A percentile compares a stretch with the other conserved stretches of the same genome.
These are phyloP conservation scores for Microdochium bolleyi DNA, from an alignment of 2,329 filamentous ascomycete genomes.

Conservation along the genomic window DNA sequence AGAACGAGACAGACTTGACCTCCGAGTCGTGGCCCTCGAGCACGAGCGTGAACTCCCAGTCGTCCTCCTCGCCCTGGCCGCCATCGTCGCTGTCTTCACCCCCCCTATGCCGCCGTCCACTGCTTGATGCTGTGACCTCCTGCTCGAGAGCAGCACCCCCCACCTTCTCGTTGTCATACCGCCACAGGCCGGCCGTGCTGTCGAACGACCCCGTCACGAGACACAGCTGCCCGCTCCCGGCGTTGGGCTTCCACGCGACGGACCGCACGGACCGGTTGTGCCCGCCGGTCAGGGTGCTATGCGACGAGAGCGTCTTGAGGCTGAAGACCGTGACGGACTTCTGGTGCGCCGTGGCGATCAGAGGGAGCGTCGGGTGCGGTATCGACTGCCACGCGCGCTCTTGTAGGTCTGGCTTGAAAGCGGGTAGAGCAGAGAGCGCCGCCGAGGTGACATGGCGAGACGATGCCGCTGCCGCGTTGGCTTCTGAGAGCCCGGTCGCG, in stretches of 20 bases:
- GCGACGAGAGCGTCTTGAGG: constrained; percentile 68
- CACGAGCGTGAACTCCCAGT: constrained; percentile 89
- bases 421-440: constrained; percentile 33
- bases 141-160: constrained; percentile 26
- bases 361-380: constrained; percentile 78
- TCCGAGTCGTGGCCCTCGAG: constrained; percentile 94
- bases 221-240: constrained; percentile 56
- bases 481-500: no score
- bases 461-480: no score
- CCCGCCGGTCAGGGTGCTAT: constrained; percentile 75
- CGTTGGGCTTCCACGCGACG: constrained; percentile 77
- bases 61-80: constrained; percentile 50
- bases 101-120: constrained; percentile 3
- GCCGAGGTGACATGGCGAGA: no score
- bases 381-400: constrained; percentile 78
- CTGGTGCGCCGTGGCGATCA: constrained; percentile 81
- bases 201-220: constrained; percentile 93
- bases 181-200: constrained; percentile 81
- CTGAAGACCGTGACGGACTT: constrained; percentile 88
- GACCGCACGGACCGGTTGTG: constrained; percentile 86
- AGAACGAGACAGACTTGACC: constrained; percentile 74
- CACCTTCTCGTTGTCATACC: constrained; percentile 44
- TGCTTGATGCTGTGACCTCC: constrained; percentile 23
- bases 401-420: constrained; percentile 48
- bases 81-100: constrained; percentile 27